These are phyloP conservation scores for Camelina hispida DNA, from an alignment of 345 rosid species.

Conservation along the genomic window DNA sequence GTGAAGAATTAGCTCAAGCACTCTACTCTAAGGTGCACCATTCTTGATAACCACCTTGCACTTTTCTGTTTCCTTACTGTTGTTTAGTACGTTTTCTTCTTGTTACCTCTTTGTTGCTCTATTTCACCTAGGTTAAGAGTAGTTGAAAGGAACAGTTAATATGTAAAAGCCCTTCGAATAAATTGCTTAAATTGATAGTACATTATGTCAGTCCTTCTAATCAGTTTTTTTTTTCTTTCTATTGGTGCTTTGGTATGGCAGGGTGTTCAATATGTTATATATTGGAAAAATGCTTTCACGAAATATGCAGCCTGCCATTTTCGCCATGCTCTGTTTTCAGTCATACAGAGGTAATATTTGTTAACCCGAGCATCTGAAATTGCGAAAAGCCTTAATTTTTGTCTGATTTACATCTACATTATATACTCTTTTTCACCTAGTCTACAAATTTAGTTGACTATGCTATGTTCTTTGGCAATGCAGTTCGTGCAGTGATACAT, in stretches of 20 bases:
- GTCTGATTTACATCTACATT: not conserved
- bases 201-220: slow-evolving; percentile 11
- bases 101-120: slow-evolving; percentile 1
- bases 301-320: slow-evolving; percentile 80
- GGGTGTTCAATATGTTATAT: slow-evolving; percentile 91
- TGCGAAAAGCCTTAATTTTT: not conserved
- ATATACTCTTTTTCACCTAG: not conserved
- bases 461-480: slow-evolving; percentile 38
- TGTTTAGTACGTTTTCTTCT: not conserved
- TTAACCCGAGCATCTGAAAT: slow-evolving; percentile 19
- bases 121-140: slow-evolving; percentile 13
- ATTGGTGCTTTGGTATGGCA: slow-evolving; percentile 41
- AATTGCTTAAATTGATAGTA: slow-evolving; percentile 17
- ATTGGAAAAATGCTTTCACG: slow-evolving; percentile 72
- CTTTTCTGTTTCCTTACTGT: slow-evolving; percentile 9
- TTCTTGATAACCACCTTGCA: slow-evolving; percentile 24
- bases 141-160: not conserved
- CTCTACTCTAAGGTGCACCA: slow-evolving; percentile 74
- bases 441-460: slow-evolving; percentile 18
- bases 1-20: slow-evolving; percentile 83
- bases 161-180: slow-evolving; percentile 12
- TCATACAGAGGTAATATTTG: slow-evolving; percentile 71
- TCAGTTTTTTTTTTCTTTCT: not conserved
- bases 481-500: slow-evolving; percentile 91
- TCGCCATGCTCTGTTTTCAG: slow-evolving; percentile 80